phyloP scores from a whole-genome alignment of 1,284 basidiomycete genomes.

The Mycena citricolor region DNA sequence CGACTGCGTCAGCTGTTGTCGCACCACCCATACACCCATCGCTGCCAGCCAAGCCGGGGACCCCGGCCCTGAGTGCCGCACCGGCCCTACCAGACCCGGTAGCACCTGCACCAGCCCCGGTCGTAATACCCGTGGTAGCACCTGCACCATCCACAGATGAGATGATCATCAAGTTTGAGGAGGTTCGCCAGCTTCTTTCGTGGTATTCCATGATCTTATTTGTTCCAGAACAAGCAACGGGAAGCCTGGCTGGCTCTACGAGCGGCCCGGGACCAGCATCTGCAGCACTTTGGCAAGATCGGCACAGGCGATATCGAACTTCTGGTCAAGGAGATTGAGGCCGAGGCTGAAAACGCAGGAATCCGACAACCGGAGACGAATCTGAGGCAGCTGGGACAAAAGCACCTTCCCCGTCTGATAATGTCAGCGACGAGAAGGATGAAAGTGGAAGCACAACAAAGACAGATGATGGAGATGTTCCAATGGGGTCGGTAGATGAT shows the following conservation, averaged over 20 bases:
- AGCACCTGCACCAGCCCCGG: conserved; percentile 30
- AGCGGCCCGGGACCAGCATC: conserved; percentile 65
- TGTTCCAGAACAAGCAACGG: conserved; percentile 62
- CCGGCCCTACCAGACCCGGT: conserved; percentile 35
- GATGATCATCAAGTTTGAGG: conserved; percentile 58
- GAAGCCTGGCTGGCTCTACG: conserved; percentile 80
- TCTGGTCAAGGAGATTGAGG: conserved; percentile 69
- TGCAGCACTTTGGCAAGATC: conserved; percentile 74
- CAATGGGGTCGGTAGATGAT: conserved; percentile 16
- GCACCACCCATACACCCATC: conserved; percentile 63
- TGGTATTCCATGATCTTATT: conserved; percentile 5
- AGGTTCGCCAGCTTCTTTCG: conserved; percentile 40
- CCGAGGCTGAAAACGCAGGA: conserved; percentile 46
- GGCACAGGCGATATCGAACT: conserved; percentile 70
- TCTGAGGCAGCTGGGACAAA: conserved; percentile 20
- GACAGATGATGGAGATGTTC: conserved; percentile 14
- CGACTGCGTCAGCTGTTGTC: conserved; percentile 27
- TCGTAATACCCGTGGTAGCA: conserved; percentile 29
- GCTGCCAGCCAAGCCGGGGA: conserved; percentile 51
- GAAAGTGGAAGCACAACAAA: conserved; percentile 9
- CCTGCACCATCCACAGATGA: conserved; percentile 44
- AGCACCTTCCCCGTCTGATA: conserved; percentile 3
- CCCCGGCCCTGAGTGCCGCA: conserved; percentile 38
- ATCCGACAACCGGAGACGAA: conserved; percentile 25
- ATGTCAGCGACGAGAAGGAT: conserved; percentile 2